phyloP scores from a whole-genome alignment of 1,139 yeast genomes.

The Candida tetrigidarum region DNA sequence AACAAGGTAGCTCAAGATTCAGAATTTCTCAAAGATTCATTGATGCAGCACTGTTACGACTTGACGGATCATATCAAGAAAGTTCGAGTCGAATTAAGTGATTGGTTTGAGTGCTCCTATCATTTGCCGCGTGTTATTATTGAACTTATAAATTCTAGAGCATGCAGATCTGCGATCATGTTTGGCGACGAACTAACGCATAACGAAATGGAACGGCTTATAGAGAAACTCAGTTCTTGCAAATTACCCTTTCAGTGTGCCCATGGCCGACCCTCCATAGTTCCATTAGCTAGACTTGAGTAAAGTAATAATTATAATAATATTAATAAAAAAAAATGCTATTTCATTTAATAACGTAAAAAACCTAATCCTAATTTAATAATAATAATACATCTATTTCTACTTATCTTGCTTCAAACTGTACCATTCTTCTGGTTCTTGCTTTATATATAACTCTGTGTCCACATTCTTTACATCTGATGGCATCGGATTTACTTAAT shows the following conservation, averaged over 20 bases:
- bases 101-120: conserved; percentile 22
- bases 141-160: conserved; percentile 59
- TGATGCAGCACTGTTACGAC: conserved; percentile 49
- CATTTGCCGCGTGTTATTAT: conserved; percentile 52
- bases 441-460: conserved; percentile 97
- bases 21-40: conserved; percentile 31
- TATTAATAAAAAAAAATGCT: too few relatives aligned
- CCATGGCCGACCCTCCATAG: conserved; percentile 80
- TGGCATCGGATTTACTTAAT: conserved; percentile 92
- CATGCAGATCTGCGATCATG: conserved; percentile 75
- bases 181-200: conserved; percentile 62
- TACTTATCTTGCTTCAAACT: conserved; percentile 52
- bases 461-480: conserved; percentile 98
- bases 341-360: too few relatives aligned
- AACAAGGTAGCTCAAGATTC: conserved; percentile 29
- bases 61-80: conserved; percentile 30
- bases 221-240: conserved; percentile 51
- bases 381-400: conserved; percentile 2
- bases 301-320: too few relatives aligned
- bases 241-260: conserved; percentile 79
- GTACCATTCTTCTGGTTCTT: conserved; percentile 94
- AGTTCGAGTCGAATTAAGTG: conserved; percentile 10
- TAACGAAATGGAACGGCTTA: conserved; percentile 47
- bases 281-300: conserved; percentile 47
- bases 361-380: too few relatives aligned